Evolutionary conservation across 441 rosid species (phyloP).

Genomic region (Gossypium davidsonii): DNA sequence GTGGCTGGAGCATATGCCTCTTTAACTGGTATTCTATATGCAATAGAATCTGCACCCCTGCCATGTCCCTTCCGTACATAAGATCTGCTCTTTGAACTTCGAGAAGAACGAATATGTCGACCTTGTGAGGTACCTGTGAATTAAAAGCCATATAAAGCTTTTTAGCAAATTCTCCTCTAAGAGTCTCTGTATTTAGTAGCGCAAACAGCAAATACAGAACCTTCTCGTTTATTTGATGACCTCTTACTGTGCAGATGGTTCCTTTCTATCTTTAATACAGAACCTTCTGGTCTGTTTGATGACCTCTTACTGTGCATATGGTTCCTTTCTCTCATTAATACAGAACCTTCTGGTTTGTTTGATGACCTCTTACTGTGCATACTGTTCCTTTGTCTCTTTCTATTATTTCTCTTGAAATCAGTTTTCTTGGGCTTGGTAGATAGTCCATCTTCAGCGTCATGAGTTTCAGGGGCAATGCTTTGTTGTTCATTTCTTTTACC

Average conservation of each 20-base stretch:
- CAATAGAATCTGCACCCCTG: constrained; percentile 6
- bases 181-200: neutral
- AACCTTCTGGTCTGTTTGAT: constrained; percentile 12
- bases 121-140: constrained; percentile 11
- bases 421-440: constrained; percentile 2
- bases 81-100: constrained; percentile 12
- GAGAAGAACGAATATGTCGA: neutral
- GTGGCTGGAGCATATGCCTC: neutral
- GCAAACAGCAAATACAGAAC: neutral
- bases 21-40: constrained; percentile 5
- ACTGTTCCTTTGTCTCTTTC: constrained; percentile 12
- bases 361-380: neutral
- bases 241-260: too few relatives aligned
- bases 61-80: neutral
- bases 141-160: neutral
- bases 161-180: neutral
- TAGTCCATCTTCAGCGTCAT: constrained; percentile 3
- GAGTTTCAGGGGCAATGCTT: constrained; percentile 2
- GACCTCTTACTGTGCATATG: neutral
- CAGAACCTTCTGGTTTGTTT: constrained; percentile 11
- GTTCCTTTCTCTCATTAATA: constrained; percentile 9
- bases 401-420: constrained; percentile 1
- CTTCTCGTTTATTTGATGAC: too few relatives aligned
- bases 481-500: constrained; percentile 5
- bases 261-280: neutral